Conservation (phyloP, 169 alveolate genomes). For the Eimeria maxima region DNA sequence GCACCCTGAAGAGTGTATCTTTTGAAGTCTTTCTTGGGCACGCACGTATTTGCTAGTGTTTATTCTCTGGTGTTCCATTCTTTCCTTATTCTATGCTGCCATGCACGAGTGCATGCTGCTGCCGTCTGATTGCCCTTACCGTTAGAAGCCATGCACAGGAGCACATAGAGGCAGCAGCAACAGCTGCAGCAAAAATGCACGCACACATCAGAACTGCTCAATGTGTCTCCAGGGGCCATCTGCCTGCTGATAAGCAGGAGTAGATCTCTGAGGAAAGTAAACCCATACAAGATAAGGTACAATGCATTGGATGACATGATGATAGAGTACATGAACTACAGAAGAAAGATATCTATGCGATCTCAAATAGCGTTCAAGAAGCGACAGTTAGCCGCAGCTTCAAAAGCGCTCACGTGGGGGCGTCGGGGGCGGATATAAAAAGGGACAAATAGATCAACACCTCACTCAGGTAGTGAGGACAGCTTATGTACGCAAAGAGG, state of each 20-base stretch:
- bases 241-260: background rate
- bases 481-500: constrained; percentile 88
- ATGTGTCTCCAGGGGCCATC: background rate
- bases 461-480: constrained; percentile 93
- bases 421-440: constrained; percentile 75
- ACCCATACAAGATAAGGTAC: background rate
- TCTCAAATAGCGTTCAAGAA: too few species aligned
- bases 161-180: constrained; percentile 50
- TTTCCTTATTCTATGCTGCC: too few species aligned
- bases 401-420: constrained; percentile 74
- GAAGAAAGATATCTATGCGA: background rate
- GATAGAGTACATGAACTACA: background rate
- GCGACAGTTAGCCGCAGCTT: background rate
- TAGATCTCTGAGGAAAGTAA: background rate
- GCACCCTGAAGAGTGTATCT: background rate
- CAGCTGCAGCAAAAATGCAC: constrained; percentile 23
- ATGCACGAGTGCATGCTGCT: background rate
- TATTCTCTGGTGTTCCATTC: background rate
- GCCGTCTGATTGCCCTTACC: background rate
- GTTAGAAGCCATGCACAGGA: constrained; percentile 56
- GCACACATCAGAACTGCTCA: background rate
- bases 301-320: background rate
- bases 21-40: background rate
- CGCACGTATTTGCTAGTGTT: background rate
- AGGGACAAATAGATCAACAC: constrained; percentile 88